A percentile compares a stretch with the other conserved stretches of the same genome.
These are phyloP conservation scores for Thelonectria rubi DNA, from an alignment of 2,329 filamentous ascomycete species.

Conservation along the genomic window DNA sequence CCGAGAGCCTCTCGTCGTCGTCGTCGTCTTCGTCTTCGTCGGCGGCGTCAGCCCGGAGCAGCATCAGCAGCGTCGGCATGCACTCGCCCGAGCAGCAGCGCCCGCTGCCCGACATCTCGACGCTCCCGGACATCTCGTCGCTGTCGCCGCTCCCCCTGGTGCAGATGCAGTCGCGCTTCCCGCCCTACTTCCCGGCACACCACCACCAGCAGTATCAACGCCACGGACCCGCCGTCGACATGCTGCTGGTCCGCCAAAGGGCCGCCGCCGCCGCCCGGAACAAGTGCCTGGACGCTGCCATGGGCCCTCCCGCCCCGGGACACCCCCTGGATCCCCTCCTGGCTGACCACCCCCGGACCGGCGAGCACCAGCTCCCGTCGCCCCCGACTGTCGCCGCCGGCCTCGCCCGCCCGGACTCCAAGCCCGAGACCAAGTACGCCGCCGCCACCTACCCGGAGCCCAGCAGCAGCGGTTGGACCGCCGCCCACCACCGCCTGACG, in stretches of 20 bases:
- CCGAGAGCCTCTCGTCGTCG: conserved; percentile 16
- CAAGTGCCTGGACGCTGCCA: conserved; percentile 2
- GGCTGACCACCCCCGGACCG: too few relatives aligned
- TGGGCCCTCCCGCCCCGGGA: too few relatives aligned
- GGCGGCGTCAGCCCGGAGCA: conserved; percentile 4
- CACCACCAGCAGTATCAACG: too few relatives aligned
- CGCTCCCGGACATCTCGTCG: neutral
- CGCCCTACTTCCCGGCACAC: neutral
- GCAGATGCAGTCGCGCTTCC: neutral
- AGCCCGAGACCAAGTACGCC: conserved; percentile 14
- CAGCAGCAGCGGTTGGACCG: conserved; percentile 23
- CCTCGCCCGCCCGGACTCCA: neutral
- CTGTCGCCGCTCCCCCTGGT: conserved; percentile 11
- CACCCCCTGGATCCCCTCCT: too few relatives aligned
- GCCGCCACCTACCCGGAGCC: conserved; percentile 20
- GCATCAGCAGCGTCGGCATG: conserved; percentile 7
- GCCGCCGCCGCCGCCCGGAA: neutral
- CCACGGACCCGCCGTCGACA: neutral
- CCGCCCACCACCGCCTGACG: conserved; percentile 16
- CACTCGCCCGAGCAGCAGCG: conserved; percentile 36
- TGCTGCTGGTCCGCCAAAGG: neutral
- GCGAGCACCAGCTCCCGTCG: too few relatives aligned
- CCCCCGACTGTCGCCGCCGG: neutral
- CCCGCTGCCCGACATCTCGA: conserved; percentile 22
- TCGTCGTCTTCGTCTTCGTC: conserved; percentile 16